A percentile compares a stretch with the other conserved stretches of the same genome.
These are phyloP conservation scores for Annulohypoxylon nitens DNA, from an alignment of 495 filamentous ascomycete species.

Conservation along the genomic window DNA sequence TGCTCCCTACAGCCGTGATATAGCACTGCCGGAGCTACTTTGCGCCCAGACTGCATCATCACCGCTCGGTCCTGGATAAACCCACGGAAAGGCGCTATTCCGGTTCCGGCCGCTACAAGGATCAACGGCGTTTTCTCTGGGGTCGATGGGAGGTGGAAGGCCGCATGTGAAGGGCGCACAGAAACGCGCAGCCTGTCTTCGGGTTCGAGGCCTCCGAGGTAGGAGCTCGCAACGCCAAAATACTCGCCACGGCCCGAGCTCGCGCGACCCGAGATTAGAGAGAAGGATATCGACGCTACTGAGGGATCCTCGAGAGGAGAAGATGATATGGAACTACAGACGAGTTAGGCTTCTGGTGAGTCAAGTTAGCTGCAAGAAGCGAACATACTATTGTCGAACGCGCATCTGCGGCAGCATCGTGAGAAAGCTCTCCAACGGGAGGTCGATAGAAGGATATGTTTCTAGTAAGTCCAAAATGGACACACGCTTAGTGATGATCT, in stretches of 20 bases:
- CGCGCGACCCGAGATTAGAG: constrained; percentile 59
- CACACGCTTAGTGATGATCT: constrained; percentile 60
- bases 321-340: constrained; percentile 64
- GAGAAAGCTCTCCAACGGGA: constrained; percentile 70
- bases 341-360: not conserved
- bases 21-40: constrained; percentile 56
- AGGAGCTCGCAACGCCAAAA: constrained; percentile 66
- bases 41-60: constrained; percentile 60
- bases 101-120: constrained; percentile 66
- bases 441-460: constrained; percentile 54
- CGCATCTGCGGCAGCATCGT: constrained; percentile 73
- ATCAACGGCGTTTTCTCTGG: constrained; percentile 68
- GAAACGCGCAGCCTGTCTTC: constrained; percentile 61
- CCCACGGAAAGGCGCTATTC: constrained; percentile 73
- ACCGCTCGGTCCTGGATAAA: constrained; percentile 73
- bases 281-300: constrained; percentile 69
- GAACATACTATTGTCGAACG: constrained; percentile 68
- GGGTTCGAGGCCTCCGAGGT: constrained; percentile 63
- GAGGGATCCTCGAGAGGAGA: constrained; percentile 62
- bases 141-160: constrained; percentile 73
- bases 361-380: constrained; percentile 42
- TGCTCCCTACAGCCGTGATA: constrained; percentile 71
- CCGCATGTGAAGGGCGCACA: constrained; percentile 68
- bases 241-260: constrained; percentile 53
- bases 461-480: constrained; percentile 73